Base-by-base conservation (phyloP, 2,329 filamentous ascomycete species). In the Xylaria sp. region DNA sequence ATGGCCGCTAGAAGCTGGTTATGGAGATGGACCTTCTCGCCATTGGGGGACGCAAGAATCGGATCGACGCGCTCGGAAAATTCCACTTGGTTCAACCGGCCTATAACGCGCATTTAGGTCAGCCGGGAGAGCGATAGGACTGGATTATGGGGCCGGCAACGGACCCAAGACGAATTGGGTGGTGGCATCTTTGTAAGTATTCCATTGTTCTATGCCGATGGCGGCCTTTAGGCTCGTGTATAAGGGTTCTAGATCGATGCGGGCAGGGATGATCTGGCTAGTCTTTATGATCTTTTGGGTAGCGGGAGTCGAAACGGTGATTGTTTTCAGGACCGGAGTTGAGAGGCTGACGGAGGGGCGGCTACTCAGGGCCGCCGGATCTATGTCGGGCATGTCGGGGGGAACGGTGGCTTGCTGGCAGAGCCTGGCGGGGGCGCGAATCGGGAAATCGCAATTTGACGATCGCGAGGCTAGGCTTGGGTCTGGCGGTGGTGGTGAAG, bases 1-100 rank as follows among this genome's bases (percentile, higher is more conserved):
- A 92, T 88, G 65, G 88, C 89, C 66, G 89, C 84, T 71, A 92
- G 82, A 61, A 92, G 86, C 79, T 91, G 89, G 78, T 92, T 92
- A 76, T 92, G 90, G 2, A 91, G 82, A 76, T 90, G 89, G 66
- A 87, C 84, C 73, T 84, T 88, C 70, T 90, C 87, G 74, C 88
- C 86, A 77, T 83, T 86, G 73, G 83, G 81, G 7, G 87, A 87
- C 39, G 83, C 79, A 34, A 91, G 82, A 70, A 91, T 89, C 25
- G 85, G 84, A 71, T 91, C 88, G 78, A 91, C 86, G 68, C 84
- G 83, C 71, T 86, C 83, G 23, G 87, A 84, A 74, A 88, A 87
- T 76, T 91, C 89, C 70, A 80, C 79, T 77, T 91, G 89, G 77
- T 90, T 90, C 57, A 91, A 81, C 28, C 88, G 87, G 60, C 89